A percentile compares a stretch with the other conserved stretches of the same genome.
Conservation (phyloP, 176 grass and related monocot genomes). For the Luzula sylvatica region DNA sequence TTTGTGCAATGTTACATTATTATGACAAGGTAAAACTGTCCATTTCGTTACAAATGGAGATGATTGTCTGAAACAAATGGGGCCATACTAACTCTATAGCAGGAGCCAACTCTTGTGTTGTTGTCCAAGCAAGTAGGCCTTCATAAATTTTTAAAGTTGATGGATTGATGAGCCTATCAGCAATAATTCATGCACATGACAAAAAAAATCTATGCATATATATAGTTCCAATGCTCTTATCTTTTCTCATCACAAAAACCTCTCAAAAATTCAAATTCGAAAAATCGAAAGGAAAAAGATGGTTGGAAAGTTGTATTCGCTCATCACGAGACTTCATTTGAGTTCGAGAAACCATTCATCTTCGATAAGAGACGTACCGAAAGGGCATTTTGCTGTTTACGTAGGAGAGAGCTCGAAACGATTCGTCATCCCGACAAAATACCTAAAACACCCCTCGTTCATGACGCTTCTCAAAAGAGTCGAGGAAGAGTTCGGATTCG, state of each 20-base stretch:
- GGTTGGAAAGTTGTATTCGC: neutral
- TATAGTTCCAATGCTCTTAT: too few relatives aligned
- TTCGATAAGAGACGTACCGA: neutral
- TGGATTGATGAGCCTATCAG: neutral
- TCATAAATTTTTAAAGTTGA: too few relatives aligned
- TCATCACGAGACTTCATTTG: neutral
- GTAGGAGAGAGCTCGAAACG: neutral
- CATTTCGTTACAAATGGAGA: too few relatives aligned
- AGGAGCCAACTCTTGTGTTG: too few relatives aligned
- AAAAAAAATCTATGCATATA: neutral
- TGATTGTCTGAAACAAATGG: too few relatives aligned
- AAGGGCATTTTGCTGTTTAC: constrained; percentile 9
- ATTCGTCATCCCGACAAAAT: constrained; percentile 6
- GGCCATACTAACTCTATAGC: too few relatives aligned
- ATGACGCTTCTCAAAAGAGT: constrained; percentile 5
- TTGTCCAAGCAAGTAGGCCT: too few relatives aligned
- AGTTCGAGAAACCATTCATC: neutral
- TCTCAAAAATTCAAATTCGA: neutral
- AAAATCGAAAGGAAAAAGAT: neutral
- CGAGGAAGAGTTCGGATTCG: constrained; percentile 16
- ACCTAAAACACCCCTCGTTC: constrained; percentile 4
- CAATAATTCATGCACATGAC: neutral
- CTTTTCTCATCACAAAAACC: neutral
- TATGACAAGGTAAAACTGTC: too few relatives aligned
- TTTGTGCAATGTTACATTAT: too few relatives aligned